These are phyloP conservation scores for Gorgonomyces haynaldii DNA, from an alignment of 192 early-diverging fungal species.

Conservation along the genomic window DNA sequence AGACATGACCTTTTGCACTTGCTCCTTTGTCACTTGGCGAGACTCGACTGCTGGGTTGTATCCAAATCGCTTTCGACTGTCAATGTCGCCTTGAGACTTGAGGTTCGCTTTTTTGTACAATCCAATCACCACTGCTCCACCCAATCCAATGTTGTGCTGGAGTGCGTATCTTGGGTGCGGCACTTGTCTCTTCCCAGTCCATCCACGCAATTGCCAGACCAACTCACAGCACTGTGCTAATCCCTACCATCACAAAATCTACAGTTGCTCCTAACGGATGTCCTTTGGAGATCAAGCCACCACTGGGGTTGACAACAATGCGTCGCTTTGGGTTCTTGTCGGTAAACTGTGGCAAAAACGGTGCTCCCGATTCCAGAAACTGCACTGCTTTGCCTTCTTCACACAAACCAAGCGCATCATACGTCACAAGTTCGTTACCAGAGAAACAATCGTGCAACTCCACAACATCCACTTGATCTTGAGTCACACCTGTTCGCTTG, in stretches of 20 bases:
- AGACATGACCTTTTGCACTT: conserved; percentile 39
- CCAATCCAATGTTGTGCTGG: conserved; percentile 65
- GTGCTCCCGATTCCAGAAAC: conserved; percentile 14
- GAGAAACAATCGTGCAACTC: conserved; percentile 72
- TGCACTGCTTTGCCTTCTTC: conserved; percentile 50
- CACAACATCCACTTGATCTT: conserved; percentile 52
- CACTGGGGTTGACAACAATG: conserved; percentile 55
- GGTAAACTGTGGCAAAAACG: conserved; percentile 13
- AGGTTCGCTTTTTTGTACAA: conserved; percentile 39
- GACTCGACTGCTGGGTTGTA: conserved; percentile 46
- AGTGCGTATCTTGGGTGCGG: conserved; percentile 50
- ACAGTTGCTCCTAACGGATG: conserved; percentile 62
- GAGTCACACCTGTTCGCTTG: conserved; percentile 43
- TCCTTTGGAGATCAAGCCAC: conserved; percentile 66
- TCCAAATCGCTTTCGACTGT: conserved; percentile 14
- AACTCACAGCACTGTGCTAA: conserved; percentile 59
- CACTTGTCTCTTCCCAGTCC: conserved; percentile 58
- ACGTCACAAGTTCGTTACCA: conserved; percentile 63
- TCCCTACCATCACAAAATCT: conserved; percentile 20
- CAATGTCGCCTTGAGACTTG: conserved; percentile 13
- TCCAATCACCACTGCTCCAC: conserved; percentile 58
- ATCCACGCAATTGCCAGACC: conserved; percentile 26
- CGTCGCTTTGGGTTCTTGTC: conserved; percentile 4
- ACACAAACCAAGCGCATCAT: conserved; percentile 59
- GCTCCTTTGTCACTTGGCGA: conserved; percentile 39